A percentile compares a stretch with the other conserved stretches of the same genome.
phyloP scores from a whole-genome alignment of 148 eudicot species.

The Dianthus caryophyllus region DNA sequence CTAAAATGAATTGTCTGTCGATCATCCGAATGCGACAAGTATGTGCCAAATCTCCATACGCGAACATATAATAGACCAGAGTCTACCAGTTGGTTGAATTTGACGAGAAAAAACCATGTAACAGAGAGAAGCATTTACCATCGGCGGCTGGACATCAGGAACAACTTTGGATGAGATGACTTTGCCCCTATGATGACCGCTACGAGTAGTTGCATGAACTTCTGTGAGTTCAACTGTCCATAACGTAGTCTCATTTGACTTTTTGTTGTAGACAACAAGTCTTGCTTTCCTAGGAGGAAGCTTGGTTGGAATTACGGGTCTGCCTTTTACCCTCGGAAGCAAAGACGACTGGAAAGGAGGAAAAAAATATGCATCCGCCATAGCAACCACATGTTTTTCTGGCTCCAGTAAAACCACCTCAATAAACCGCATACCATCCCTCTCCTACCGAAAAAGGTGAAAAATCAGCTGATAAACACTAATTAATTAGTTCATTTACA shows the following conservation, averaged over 20 bases:
- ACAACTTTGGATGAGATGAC: constrained; percentile 61
- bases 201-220: constrained; percentile 80
- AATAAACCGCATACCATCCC: constrained; percentile 84
- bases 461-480: not conserved
- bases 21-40: not conserved
- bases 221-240: constrained; percentile 76
- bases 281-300: constrained; percentile 83
- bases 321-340: constrained; percentile 62
- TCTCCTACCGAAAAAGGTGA: constrained; percentile 32
- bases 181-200: constrained; percentile 86
- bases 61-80: not conserved
- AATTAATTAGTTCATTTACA: not conserved
- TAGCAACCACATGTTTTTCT: constrained; percentile 63
- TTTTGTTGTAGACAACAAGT: constrained; percentile 65
- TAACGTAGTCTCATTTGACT: constrained; percentile 67
- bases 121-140: constrained; percentile 37
- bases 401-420: constrained; percentile 82
- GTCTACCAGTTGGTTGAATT: not conserved
- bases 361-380: constrained; percentile 86
- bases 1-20: not conserved
- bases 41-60: not conserved
- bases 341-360: constrained; percentile 82
- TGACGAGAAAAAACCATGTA: not conserved
- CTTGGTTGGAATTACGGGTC: constrained; percentile 60
- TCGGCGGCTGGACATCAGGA: constrained; percentile 86